Conservation (phyloP, 1,139 yeast genomes). For the Pneumocystis jirovecii region DNA sequence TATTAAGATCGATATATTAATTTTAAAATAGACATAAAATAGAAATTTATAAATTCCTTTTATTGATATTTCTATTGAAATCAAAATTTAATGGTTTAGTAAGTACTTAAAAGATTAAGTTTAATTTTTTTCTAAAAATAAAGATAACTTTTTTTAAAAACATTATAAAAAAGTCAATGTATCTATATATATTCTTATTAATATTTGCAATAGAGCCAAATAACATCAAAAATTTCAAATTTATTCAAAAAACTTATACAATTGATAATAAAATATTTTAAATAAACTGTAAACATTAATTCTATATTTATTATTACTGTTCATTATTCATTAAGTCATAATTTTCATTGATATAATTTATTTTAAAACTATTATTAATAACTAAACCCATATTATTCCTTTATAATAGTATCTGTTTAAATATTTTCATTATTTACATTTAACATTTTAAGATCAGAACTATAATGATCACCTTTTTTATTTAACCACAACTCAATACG, state of each 20-base stretch:
- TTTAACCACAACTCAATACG: conserved; percentile 28
- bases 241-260: not conserved
- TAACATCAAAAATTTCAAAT: not conserved
- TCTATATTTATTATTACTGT: not conserved
- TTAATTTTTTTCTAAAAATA: not conserved
- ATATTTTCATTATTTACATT: not conserved
- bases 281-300: not conserved
- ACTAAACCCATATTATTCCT: not conserved
- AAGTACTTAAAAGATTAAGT: not conserved
- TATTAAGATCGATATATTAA: too few species aligned
- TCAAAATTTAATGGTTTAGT: too few species aligned
- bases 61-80: too few species aligned
- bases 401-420: not conserved
- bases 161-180: not conserved
- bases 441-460: not conserved
- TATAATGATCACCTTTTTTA: not conserved
- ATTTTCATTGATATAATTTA: not conserved
- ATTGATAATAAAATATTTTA: not conserved
- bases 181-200: not conserved
- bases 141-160: not conserved
- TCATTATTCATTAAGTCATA: not conserved
- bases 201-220: not conserved
- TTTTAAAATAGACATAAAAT: too few species aligned
- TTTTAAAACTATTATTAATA: not conserved
- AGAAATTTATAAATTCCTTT: too few species aligned